Evolutionary conservation across 2,329 filamentous ascomycete genomes (phyloP).

Genomic region (Penicillium janthinellum): DNA sequence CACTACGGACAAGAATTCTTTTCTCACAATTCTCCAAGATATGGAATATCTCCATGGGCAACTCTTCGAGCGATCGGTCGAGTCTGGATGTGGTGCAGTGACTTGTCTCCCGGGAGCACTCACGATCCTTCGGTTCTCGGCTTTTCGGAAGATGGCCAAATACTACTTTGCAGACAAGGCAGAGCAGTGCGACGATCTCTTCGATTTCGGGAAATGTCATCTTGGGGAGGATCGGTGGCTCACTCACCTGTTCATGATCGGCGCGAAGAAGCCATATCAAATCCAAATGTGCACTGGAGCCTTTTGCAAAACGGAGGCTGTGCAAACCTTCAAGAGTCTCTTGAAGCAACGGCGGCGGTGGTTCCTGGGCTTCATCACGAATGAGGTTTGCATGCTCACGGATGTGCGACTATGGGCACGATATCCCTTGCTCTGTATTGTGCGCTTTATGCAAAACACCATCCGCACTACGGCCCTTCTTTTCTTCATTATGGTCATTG

Average conservation of each 20-base stretch:
- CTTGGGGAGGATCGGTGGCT: conserved; percentile 95
- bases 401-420: conserved; percentile 88
- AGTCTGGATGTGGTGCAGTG: conserved; percentile 90
- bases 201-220: conserved; percentile 95
- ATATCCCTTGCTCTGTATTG: conserved; percentile 81
- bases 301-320: conserved; percentile 97
- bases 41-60: conserved; percentile 99
- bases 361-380: conserved; percentile 97
- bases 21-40: conserved; percentile 91
- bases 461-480: conserved; percentile 91
- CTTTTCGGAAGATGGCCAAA: conserved; percentile 94
- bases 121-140: conserved; percentile 93
- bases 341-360: conserved; percentile 93
- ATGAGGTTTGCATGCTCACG: conserved; percentile 97
- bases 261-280: conserved; percentile 87
- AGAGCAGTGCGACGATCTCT: conserved; percentile 91
- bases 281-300: conserved; percentile 97
- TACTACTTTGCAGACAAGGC: conserved; percentile 98
- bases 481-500: conserved; percentile 91
- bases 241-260: conserved; percentile 98
- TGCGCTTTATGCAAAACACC: conserved; percentile 94
- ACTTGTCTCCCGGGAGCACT: conserved; percentile 94
- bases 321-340: conserved; percentile 81
- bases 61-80: conserved; percentile 91
- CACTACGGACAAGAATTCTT: conserved; percentile 81